A percentile compares a stretch with the other conserved stretches of the same genome.
These are phyloP conservation scores for Recurvomyces mirabilis DNA, from an alignment of 495 filamentous ascomycete genomes.

Conservation along the genomic window DNA sequence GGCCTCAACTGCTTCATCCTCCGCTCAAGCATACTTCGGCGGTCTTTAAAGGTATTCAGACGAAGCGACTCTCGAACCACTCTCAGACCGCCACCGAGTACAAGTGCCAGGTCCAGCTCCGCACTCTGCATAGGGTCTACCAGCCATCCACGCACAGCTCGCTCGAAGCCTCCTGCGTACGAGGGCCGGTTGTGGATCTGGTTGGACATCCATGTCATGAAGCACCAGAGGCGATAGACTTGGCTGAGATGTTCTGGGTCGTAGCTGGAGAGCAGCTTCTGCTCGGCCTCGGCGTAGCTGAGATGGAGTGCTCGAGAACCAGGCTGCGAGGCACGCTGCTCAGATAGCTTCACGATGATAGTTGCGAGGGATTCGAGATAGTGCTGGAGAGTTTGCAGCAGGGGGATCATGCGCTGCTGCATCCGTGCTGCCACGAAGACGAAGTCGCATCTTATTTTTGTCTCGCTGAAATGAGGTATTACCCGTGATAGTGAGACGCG, in stretches of 20 bases:
- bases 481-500: not conserved
- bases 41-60: not conserved
- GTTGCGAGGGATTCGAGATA: constrained; percentile 2
- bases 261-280: not conserved
- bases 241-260: not conserved
- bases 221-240: constrained; percentile 6
- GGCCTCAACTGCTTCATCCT: too few species aligned
- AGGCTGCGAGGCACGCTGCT: too few species aligned
- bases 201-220: not conserved
- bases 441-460: not conserved
- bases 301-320: not conserved
- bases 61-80: not conserved
- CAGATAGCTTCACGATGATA: not conserved
- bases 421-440: not conserved
- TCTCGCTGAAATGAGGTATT: not conserved
- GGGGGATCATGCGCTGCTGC: not conserved
- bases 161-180: constrained; percentile 2
- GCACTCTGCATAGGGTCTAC: not conserved
- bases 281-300: not conserved
- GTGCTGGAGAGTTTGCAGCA: constrained; percentile 7
- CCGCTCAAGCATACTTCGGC: not conserved
- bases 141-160: not conserved
- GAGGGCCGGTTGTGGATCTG: not conserved
- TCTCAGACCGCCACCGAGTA: not conserved
- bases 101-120: not conserved